Base-by-base conservation (phyloP, 2,329 filamentous ascomycete species). In the Orbilia oligospora region DNA sequence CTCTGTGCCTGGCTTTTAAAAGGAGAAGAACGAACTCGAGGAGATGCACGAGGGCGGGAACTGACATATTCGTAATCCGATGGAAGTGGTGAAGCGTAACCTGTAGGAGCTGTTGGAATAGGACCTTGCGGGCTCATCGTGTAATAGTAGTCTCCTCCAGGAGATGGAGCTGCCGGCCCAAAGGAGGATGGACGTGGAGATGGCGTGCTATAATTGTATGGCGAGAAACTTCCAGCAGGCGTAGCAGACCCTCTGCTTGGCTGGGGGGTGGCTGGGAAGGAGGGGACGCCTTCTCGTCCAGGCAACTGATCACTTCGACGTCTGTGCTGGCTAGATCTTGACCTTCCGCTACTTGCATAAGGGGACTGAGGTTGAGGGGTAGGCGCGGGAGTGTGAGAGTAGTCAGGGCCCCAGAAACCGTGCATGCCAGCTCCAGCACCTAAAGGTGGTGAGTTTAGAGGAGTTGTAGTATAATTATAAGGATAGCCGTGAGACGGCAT, bases 401-500 rank as follows among this genome's bases (percentile, higher is more conserved):
- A 79, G 48, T 79, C 75, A 41, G 64, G 64, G 56, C 64, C 65
- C 73, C 76, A 79, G 64, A 64, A 73, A 72, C 69, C 56, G 69
- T 79, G 76, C 76, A 79, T 79, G 67, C 73, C 67, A 77, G 73
- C 73, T 77, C 73, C 73, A 77, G 73, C 73, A 77, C 76, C 76
- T 79, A 79, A 66, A 73, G 76, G 76, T 65, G 76, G 76, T 72
- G 76, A 79, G 76, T 79, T 79, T 48, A 79, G 76, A 79, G 76
- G 76, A 20, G 76, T 79, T 53, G 75, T 78, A 69, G 69, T 73
- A 66, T 79, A 73, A 79, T 55, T 67, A 68, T 77, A 77, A 71
- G 65, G 65, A 76, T 77, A 77, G 73, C 73, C 73, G 73, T 77
- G 73, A 77, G 67, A 71, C 73, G 73, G 73, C 73, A 77, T 77